Conservation (phyloP, 106 monocot genomes). For the Allium cepa region DNA sequence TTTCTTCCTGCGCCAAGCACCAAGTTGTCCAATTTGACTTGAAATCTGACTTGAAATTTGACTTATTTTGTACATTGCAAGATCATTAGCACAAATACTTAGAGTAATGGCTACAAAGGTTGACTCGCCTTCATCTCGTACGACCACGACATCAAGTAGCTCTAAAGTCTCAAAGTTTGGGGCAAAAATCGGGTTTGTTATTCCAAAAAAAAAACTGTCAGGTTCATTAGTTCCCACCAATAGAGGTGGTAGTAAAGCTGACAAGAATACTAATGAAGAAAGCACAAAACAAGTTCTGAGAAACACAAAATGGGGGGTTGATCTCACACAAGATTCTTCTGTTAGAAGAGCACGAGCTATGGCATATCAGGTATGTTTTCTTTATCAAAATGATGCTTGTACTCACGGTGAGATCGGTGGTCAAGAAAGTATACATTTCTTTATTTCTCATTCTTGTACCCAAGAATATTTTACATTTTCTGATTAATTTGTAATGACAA, state of each 20-base stretch:
- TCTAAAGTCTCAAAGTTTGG: constrained; percentile 72
- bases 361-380: constrained; percentile 76
- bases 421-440: no score
- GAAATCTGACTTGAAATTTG: no score
- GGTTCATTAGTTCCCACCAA: constrained; percentile 77
- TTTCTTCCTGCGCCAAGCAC: no score
- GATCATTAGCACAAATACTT: no score
- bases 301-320: constrained; percentile 87
- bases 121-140: constrained; percentile 25
- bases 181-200: constrained; percentile 85
- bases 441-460: no score
- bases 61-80: not conserved
- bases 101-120: constrained; percentile 44
- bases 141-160: constrained; percentile 32
- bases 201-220: constrained; percentile 92
- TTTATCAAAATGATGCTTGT: constrained; percentile 64
- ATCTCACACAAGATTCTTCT: constrained; percentile 70
- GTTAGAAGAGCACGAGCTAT: constrained; percentile 72
- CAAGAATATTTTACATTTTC: no score
- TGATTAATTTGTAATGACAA: no score
- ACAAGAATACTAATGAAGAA: constrained; percentile 47
- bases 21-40: no score
- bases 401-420: constrained; percentile 84
- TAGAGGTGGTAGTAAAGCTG: constrained; percentile 50
- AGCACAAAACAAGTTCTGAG: constrained; percentile 50